Conservation (phyloP, 108 stramenopile species). For the Ochromonas danica region DNA sequence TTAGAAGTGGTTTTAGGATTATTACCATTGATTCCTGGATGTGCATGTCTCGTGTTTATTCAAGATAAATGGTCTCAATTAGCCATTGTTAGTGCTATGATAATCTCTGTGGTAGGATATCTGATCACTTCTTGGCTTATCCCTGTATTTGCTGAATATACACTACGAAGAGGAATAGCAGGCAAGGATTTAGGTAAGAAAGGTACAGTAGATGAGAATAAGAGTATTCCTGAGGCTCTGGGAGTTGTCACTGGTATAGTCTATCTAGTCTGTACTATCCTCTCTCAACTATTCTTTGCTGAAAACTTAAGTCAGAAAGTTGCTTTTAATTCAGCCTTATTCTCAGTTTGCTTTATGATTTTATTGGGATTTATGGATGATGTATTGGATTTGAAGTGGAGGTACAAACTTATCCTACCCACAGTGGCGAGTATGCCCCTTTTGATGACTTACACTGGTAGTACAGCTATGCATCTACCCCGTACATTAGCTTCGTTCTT, state of each 20-base stretch:
- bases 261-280: slow-evolving; percentile 80
- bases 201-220: slow-evolving; percentile 46
- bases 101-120: slow-evolving; percentile 21
- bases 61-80: too few relatives aligned
- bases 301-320: slow-evolving; percentile 41
- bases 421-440: slow-evolving; percentile 90
- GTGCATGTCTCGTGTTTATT: too few relatives aligned
- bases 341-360: slow-evolving; percentile 91
- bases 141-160: slow-evolving; percentile 34
- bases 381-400: slow-evolving; percentile 85
- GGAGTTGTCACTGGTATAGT: slow-evolving; percentile 87
- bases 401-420: slow-evolving; percentile 89
- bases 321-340: slow-evolving; percentile 70
- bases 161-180: slow-evolving; percentile 42
- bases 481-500: slow-evolving; percentile 34
- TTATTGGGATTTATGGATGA: slow-evolving; percentile 64
- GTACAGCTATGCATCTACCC: slow-evolving; percentile 85
- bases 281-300: slow-evolving; percentile 75
- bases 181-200: slow-evolving; percentile 59
- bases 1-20: too few relatives aligned
- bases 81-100: too few relatives aligned
- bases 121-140: not conserved
- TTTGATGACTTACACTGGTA: slow-evolving; percentile 84
- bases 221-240: slow-evolving; percentile 75
- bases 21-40: too few relatives aligned